Percentiles rank a stretch among this genome's conserved stretches.
phyloP scores from a whole-genome alignment of 148 eudicot genomes.

The Agrostemma githago region DNA sequence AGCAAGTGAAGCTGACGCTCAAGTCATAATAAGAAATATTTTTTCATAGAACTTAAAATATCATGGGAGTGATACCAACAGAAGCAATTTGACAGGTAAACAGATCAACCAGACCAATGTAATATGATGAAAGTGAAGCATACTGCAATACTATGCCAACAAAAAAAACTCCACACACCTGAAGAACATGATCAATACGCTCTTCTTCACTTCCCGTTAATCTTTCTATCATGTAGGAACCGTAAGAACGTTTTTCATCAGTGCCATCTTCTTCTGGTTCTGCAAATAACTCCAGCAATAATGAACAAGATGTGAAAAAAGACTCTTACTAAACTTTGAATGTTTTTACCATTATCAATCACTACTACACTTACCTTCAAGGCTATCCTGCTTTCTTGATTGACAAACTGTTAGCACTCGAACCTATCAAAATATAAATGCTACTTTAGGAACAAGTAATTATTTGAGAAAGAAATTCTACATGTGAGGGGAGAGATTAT shows the following conservation, averaged over 20 bases:
- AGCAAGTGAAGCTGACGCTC: too few species aligned
- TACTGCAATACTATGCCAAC: background rate
- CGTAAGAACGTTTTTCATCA: slow-evolving; percentile 66
- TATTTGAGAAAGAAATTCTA: background rate
- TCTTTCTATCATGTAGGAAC: slow-evolving; percentile 90
- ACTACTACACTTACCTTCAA: slow-evolving; percentile 44
- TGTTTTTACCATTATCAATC: background rate
- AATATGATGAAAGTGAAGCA: background rate
- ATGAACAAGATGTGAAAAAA: background rate
- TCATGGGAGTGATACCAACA: slow-evolving; percentile 5
- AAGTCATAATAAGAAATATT: too few species aligned
- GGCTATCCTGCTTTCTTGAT: slow-evolving; percentile 45
- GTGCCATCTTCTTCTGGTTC: slow-evolving; percentile 45
- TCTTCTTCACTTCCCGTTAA: slow-evolving; percentile 72
- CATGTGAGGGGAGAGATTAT: background rate
- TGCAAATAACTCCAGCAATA: slow-evolving; percentile 28
- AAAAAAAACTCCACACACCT: slow-evolving; percentile 34
- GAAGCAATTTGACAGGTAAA: background rate
- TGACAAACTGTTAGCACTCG: slow-evolving; percentile 81
- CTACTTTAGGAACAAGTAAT: background rate
- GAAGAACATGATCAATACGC: slow-evolving; percentile 85
- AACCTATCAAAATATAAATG: slow-evolving; percentile 35
- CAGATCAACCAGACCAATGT: slow-evolving; percentile 1
- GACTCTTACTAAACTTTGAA: background rate
- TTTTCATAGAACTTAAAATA: background rate